These are phyloP conservation scores for Penicillium sp. DNA, from an alignment of 2,329 filamentous ascomycete genomes.

Conservation along the genomic window DNA sequence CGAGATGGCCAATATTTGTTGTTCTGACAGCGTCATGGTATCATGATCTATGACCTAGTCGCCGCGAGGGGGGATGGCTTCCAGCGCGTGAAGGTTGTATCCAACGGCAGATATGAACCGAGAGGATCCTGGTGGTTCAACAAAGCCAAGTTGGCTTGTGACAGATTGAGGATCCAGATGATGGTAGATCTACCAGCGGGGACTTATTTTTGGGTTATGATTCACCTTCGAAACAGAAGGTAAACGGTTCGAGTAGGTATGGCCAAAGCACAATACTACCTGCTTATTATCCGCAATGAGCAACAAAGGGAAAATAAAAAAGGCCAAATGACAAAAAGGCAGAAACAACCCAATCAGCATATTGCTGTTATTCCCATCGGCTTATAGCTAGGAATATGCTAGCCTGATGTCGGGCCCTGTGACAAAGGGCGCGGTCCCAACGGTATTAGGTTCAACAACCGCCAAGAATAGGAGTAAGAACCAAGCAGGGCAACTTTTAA, in stretches of 20 bases:
- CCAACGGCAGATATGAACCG: not conserved
- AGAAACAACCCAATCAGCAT: not conserved
- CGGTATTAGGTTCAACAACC: not conserved
- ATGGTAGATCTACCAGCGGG: not conserved
- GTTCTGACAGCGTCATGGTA: conserved; percentile 28
- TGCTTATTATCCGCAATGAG: not conserved
- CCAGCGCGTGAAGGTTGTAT: conserved; percentile 1
- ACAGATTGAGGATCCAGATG: not conserved
- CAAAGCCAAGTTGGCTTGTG: not conserved
- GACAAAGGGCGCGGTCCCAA: not conserved
- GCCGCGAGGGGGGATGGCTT: not conserved
- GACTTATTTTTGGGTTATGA: not conserved
- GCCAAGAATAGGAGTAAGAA: not conserved
- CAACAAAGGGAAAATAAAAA: not conserved
- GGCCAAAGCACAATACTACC: not conserved
- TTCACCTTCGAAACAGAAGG: not conserved
- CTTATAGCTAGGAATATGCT: not conserved
- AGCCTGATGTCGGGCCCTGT: not conserved
- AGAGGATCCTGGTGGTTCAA: not conserved
- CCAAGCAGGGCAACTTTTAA: not conserved
- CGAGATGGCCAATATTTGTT: conserved; percentile 55
- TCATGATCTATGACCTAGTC: conserved; percentile 8
- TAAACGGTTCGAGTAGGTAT: not conserved
- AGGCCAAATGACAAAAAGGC: not conserved
- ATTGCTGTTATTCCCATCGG: not conserved